Percentiles rank a stretch among this genome's conserved stretches.
These are phyloP conservation scores for Climacium dendroides DNA, from an alignment of 225 moss, liverwort and hornwort genomes.

Conservation along the genomic window DNA sequence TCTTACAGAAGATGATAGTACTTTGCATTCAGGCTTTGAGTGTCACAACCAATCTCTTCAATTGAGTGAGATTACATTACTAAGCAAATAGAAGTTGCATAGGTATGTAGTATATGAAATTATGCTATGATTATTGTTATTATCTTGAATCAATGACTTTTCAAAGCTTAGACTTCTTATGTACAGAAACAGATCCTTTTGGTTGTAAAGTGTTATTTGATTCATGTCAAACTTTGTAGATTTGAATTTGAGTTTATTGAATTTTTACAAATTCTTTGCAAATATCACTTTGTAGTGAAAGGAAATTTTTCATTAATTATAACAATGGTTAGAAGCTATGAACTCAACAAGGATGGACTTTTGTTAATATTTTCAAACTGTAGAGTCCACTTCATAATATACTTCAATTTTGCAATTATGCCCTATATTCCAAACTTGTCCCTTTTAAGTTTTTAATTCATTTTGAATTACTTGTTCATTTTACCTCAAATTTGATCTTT, in stretches of 20 bases:
- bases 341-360: fast-evolving
- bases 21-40: neutral
- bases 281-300: neutral
- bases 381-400: too few relatives aligned
- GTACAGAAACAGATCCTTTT: too few relatives aligned
- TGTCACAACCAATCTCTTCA: neutral
- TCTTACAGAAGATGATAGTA: neutral
- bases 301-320: fast-evolving
- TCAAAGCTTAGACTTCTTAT: fast-evolving
- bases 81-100: neutral
- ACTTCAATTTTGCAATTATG: too few relatives aligned
- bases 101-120: neutral
- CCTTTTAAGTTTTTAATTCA: too few relatives aligned
- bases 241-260: neutral
- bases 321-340: neutral
- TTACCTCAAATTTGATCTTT: too few relatives aligned
- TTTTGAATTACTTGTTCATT: too few relatives aligned
- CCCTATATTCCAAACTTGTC: too few relatives aligned
- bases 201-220: neutral
- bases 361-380: too few relatives aligned
- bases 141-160: neutral
- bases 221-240: neutral
- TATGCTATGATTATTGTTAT: neutral
- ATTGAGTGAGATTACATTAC: neutral
- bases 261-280: neutral